Evolutionary conservation across 73 alveolate genomes (phyloP).

Genomic region (Stentor coeruleus): DNA sequence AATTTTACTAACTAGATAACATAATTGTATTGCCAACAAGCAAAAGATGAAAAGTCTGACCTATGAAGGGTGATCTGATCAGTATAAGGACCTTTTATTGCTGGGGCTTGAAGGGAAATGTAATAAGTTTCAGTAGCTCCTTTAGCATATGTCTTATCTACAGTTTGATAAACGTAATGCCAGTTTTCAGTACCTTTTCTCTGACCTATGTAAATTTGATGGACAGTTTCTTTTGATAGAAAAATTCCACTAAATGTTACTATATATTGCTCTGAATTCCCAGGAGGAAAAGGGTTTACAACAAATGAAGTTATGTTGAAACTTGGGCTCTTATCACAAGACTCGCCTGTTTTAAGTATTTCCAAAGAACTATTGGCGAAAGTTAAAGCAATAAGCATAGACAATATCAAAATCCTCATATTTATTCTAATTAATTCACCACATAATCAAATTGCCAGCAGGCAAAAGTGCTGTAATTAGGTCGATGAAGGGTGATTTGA

Average conservation of each 20-base stretch:
- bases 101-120: neutral
- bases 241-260: neutral
- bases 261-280: neutral
- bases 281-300: neutral
- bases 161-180: neutral
- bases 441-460: neutral
- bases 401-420: too few species aligned
- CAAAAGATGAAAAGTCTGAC: neutral
- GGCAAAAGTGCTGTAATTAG: neutral
- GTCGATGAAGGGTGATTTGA: slow-evolving; percentile 1
- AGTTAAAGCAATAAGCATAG: too few species aligned
- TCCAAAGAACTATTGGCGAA: too few species aligned
- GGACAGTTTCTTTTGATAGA: neutral
- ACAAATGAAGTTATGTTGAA: neutral
- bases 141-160: neutral
- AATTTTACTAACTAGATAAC: too few species aligned
- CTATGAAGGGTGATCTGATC: neutral
- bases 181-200: neutral
- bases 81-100: neutral
- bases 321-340: neutral
- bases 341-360: neutral
- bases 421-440: too few species aligned
- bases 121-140: neutral
- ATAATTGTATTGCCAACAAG: neutral
- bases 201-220: neutral